Evolutionary conservation across 176 grass and related monocot species (phyloP).

Genomic region (Oropetium thomaeum): DNA sequence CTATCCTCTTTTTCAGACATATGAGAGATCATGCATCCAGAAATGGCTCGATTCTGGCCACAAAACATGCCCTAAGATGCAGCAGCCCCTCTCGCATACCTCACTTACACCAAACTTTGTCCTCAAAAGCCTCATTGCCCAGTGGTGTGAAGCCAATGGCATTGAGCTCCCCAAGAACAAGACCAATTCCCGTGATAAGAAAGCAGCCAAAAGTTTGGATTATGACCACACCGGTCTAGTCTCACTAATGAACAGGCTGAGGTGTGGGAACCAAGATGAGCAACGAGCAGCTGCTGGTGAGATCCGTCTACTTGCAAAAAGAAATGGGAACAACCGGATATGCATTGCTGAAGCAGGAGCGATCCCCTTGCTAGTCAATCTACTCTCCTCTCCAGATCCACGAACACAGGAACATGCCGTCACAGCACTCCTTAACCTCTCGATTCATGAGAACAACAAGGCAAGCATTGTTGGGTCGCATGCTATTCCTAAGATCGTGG

Average conservation of each 20-base stretch:
- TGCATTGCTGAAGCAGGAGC: conserved; percentile 86
- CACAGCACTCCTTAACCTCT: conserved; percentile 92
- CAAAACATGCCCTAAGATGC: conserved; percentile 89
- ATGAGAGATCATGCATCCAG: conserved; percentile 87
- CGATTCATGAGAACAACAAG: conserved; percentile 92
- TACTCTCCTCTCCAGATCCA: conserved; percentile 74
- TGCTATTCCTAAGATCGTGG: conserved; percentile 87
- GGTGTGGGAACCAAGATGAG: conserved; percentile 59
- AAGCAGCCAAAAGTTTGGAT: conserved; percentile 49
- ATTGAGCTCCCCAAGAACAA: conserved; percentile 79
- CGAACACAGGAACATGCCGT: conserved; percentile 92
- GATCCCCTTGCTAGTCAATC: conserved; percentile 74
- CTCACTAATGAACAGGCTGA: conserved; percentile 66
- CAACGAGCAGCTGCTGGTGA: conserved; percentile 88
- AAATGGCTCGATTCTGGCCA: conserved; percentile 96
- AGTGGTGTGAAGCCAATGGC: conserved; percentile 95
- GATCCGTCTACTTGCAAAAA: conserved; percentile 89
- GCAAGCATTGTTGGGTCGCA: conserved; percentile 60
- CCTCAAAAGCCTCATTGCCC: conserved; percentile 85
- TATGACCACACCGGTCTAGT: conserved; percentile 63
- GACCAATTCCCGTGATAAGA: conserved; percentile 45
- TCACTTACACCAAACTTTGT: conserved; percentile 84
- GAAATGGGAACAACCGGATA: conserved; percentile 86
- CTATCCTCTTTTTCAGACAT: conserved; percentile 53
- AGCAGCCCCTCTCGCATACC: conserved; percentile 69